Conservation (phyloP, 768 basidiomycete genomes). For the Psilocybe tampanensis region DNA sequence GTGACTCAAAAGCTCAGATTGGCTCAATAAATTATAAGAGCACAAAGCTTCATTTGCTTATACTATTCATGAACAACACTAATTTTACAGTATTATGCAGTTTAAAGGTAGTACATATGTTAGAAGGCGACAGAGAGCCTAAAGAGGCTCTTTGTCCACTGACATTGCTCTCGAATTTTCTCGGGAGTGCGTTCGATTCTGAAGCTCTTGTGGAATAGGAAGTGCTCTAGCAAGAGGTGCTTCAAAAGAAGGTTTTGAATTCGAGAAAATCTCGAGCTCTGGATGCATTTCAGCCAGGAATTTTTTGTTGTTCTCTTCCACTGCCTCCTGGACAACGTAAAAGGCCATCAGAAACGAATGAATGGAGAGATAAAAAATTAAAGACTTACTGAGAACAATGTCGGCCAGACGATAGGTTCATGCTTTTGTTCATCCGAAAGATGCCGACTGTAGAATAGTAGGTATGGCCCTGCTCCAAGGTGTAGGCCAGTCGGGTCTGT, state of each 20-base stretch:
- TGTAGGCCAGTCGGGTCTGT: slow-evolving; percentile 73
- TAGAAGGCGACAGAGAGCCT: neutral
- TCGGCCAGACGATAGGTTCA: slow-evolving; percentile 40
- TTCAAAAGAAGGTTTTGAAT: slow-evolving; percentile 13
- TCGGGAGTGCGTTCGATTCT: slow-evolving; percentile 4
- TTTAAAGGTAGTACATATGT: neutral
- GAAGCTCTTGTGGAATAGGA: slow-evolving; percentile 10
- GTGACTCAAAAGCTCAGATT: no score
- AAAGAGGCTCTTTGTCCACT: slow-evolving; percentile 12
- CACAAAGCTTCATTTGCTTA: neutral
- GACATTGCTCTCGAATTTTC: slow-evolving; percentile 17
- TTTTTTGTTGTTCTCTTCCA: slow-evolving; percentile 36
- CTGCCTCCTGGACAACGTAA: slow-evolving; percentile 28
- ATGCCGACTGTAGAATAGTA: slow-evolving; percentile 68
- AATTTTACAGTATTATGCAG: neutral
- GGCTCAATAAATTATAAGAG: no score
- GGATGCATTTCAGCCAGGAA: slow-evolving; percentile 35
- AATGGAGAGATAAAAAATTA: neutral
- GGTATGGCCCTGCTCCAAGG: slow-evolving; percentile 75
- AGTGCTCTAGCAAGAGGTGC: slow-evolving; percentile 8
- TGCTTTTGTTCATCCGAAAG: slow-evolving; percentile 36
- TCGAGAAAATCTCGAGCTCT: slow-evolving; percentile 31
- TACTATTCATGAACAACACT: no score
- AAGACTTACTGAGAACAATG: slow-evolving; percentile 34
- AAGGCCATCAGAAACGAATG: neutral